Evolutionary conservation across 139 green algal species (phyloP).

Genomic region (Closterium sp.): DNA sequence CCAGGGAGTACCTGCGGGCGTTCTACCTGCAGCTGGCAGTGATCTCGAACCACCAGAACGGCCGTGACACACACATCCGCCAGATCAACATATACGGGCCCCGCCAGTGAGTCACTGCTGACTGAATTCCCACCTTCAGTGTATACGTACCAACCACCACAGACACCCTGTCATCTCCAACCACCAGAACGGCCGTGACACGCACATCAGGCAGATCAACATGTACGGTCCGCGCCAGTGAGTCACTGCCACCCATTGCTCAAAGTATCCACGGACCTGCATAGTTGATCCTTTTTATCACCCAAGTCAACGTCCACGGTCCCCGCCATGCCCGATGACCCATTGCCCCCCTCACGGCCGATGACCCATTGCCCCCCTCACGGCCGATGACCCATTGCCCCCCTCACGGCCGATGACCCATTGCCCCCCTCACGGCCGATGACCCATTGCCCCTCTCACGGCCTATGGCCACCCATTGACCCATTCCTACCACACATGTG

Average conservation of each 20-base stretch:
- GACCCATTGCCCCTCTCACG: too few species aligned
- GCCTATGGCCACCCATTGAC: too few species aligned
- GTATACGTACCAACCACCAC: too few species aligned
- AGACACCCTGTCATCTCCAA: too few species aligned
- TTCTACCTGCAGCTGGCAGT: constrained; percentile 65
- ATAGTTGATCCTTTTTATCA: background rate
- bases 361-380: too few species aligned
- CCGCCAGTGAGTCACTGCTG: constrained; percentile 18
- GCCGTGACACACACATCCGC: constrained; percentile 90
- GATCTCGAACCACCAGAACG: constrained; percentile 97
- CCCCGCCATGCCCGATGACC: background rate
- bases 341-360: background rate
- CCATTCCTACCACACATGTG: too few species aligned
- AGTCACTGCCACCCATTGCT: constrained; percentile 12
- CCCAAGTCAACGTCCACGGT: background rate
- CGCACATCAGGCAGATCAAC: constrained; percentile 84
- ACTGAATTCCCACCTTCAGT: too few species aligned
- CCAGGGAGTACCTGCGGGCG: constrained; percentile 44
- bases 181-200: constrained; percentile 97
- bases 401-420: too few species aligned
- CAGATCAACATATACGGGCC: constrained; percentile 78
- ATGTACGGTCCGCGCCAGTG: constrained; percentile 68
- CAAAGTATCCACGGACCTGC: background rate
- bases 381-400: too few species aligned
- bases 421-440: too few species aligned